Percentiles rank a stretch among this genome's conserved stretches.
phyloP scores from a whole-genome alignment of 2,329 filamentous ascomycete species.

The Cladosporium austrohemisphaericum region DNA sequence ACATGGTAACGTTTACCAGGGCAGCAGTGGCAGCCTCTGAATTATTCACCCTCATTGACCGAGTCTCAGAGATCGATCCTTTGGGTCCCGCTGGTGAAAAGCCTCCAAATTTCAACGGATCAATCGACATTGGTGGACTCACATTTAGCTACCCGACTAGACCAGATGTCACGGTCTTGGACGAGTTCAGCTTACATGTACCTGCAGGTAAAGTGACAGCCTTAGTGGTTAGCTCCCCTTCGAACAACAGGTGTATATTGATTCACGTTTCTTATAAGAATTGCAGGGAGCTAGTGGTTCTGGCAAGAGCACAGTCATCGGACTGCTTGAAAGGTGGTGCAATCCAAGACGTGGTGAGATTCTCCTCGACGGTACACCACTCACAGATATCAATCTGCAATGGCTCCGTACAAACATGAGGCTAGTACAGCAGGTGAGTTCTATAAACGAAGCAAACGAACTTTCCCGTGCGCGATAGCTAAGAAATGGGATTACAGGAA shows the following conservation, averaged over 20 bases:
- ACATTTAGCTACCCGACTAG: constrained; percentile 65
- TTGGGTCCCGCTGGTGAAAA: constrained; percentile 25
- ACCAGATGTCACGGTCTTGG: constrained; percentile 35
- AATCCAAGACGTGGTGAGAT: constrained; percentile 29
- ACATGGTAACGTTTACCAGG: constrained; percentile 32
- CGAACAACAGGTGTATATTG: background rate
- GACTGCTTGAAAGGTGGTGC: constrained; percentile 35
- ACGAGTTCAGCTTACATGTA: constrained; percentile 33
- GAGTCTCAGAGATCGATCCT: constrained; percentile 38
- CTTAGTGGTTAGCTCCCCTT: constrained; percentile 35
- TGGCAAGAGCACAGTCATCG: constrained; percentile 38
- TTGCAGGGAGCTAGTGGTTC: constrained; percentile 31
- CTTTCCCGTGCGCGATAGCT: background rate
- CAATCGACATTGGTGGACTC: constrained; percentile 61
- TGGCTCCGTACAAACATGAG: constrained; percentile 33
- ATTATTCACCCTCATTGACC: constrained; percentile 41
- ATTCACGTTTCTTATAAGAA: background rate
- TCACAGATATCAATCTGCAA: constrained; percentile 29
- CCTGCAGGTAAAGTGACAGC: constrained; percentile 45
- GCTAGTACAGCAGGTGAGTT: constrained; percentile 27
- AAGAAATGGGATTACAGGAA: constrained; percentile 26
- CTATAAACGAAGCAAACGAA: background rate
- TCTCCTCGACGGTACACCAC: constrained; percentile 29
- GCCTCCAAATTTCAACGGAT: constrained; percentile 30
- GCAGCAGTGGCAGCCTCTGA: constrained; percentile 41